Evolutionary conservation across 495 filamentous ascomycete genomes (phyloP).

Genomic region (Neurospora discreta): DNA sequence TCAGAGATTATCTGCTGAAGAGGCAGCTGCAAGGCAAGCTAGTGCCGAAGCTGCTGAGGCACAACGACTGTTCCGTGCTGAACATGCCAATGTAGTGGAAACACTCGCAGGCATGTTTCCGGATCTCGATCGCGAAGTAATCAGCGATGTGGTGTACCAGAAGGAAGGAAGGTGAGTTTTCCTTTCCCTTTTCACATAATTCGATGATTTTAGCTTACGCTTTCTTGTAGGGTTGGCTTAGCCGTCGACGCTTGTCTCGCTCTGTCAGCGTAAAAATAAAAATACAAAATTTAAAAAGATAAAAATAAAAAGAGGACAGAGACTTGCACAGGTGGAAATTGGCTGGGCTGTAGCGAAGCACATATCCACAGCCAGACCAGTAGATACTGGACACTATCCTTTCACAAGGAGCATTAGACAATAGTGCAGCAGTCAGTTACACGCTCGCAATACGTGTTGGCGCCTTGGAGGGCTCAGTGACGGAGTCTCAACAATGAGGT

Average conservation of each 20-base stretch:
- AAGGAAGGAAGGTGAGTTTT: slow-evolving; percentile 76
- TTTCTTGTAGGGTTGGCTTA: slow-evolving; percentile 57
- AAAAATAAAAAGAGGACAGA: too few relatives aligned
- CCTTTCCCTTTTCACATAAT: neutral
- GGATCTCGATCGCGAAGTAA: slow-evolving; percentile 77
- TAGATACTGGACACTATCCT: neutral
- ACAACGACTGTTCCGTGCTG: slow-evolving; percentile 66
- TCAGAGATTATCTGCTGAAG: slow-evolving; percentile 55
- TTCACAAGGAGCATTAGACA: neutral
- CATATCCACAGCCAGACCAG: neutral
- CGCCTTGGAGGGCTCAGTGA: neutral
- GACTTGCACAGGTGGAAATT: neutral
- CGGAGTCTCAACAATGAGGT: neutral
- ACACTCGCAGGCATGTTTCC: slow-evolving; percentile 90
- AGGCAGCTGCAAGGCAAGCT: slow-evolving; percentile 87
- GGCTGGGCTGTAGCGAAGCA: neutral
- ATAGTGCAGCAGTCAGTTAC: neutral
- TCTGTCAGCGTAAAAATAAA: slow-evolving; percentile 43
- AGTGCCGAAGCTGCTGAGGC: slow-evolving; percentile 89
- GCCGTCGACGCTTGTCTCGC: slow-evolving; percentile 90
- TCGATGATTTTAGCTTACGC: slow-evolving; percentile 11
- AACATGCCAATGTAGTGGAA: slow-evolving; percentile 87
- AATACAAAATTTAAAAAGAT: too few relatives aligned
- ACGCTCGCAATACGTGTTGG: neutral
- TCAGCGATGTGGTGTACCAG: slow-evolving; percentile 84